Evolutionary conservation across 305 asterid species (phyloP), one percentile per base, ranked within the genome.

Genomic region (Salvia sclarea): DNA sequence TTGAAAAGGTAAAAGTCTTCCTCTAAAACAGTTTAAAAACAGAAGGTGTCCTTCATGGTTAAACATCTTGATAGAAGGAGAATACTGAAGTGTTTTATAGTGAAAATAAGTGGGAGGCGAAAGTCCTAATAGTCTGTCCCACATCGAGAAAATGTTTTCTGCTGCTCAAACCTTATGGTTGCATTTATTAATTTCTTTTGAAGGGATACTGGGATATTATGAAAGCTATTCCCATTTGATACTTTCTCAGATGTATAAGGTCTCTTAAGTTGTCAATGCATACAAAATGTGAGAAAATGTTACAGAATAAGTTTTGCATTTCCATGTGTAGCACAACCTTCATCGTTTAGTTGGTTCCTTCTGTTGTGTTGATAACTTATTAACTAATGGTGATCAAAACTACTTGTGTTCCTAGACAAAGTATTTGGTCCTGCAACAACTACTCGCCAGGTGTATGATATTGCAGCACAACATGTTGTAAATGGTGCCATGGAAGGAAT

Each of bases 401-500:
- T 16, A 30, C 11, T 66, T 65, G 45, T 61, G 41, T 47, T 75
- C 58, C 47, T 88, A 95, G 99, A 95, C 77, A 86, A 85, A 72
- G 98, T 95, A 61, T 95, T 95, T 89, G 98, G 99, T 57, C 98
- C 99, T 31, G 95, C 98, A 64, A 95, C 99, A 59, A 95, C 98
- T 57, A 95, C 99, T 24, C 92, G 95, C 68, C 93, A 89, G 54
- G 97, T 91, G 64, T 95, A 95, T 69, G 98, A 95, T 80, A 82
- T 89, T 73, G 97, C 95, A 72, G 96, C 96, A 1, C 99, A 92
- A 68, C 88, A 88, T 81, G 94, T 88, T 24, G 85, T 95, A 56
- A 69, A 89, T 79, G 98, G 97, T 76, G 86, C 96, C 79, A 92
- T 91, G 99, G 89, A 86, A 75, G 99, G 99, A 77, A 64, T 94